Percentiles rank a stretch among this genome's conserved stretches.
phyloP scores from a whole-genome alignment of 441 rosid species.

The Populus hybrid region DNA sequence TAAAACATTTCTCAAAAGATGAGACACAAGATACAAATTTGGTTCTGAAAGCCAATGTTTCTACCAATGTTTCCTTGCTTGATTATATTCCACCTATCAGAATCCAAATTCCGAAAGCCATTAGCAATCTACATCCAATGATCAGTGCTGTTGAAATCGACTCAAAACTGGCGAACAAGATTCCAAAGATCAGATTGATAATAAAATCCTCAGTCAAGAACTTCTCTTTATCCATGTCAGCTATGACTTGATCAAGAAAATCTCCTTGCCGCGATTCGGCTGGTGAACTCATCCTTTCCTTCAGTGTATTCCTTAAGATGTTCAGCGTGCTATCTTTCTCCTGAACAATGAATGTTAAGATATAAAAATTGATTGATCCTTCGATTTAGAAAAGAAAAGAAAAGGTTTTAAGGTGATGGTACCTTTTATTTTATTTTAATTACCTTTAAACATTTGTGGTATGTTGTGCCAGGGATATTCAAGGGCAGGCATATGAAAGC shows the following conservation, averaged over 20 bases:
- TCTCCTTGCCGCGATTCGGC: constrained; percentile 17
- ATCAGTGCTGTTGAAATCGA: constrained; percentile 15
- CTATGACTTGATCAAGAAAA: constrained; percentile 18
- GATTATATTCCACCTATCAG: background rate
- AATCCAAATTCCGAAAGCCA: background rate
- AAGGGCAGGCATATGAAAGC: constrained; percentile 29
- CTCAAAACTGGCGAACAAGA: constrained; percentile 21
- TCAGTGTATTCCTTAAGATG: background rate
- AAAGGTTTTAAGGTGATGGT: no score
- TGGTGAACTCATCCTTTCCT: background rate
- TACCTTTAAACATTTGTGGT: constrained; percentile 32
- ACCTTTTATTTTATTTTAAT: background rate
- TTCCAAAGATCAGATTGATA: constrained; percentile 7
- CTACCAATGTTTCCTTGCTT: background rate
- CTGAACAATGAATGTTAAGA: background rate
- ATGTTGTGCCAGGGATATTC: constrained; percentile 37
- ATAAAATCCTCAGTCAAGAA: constrained; percentile 27
- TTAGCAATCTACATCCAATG: no score
- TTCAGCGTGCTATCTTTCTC: background rate
- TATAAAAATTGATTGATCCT: background rate
- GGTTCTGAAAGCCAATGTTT: background rate
- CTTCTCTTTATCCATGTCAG: constrained; percentile 22
- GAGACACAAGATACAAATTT: no score
- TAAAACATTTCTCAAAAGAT: no score
- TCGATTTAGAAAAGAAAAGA: background rate